A percentile compares a stretch with the other conserved stretches of the same genome.
Evolutionary conservation across 768 basidiomycete genomes (phyloP).

Genomic region (Rhodosporidiobolus odoratus): DNA sequence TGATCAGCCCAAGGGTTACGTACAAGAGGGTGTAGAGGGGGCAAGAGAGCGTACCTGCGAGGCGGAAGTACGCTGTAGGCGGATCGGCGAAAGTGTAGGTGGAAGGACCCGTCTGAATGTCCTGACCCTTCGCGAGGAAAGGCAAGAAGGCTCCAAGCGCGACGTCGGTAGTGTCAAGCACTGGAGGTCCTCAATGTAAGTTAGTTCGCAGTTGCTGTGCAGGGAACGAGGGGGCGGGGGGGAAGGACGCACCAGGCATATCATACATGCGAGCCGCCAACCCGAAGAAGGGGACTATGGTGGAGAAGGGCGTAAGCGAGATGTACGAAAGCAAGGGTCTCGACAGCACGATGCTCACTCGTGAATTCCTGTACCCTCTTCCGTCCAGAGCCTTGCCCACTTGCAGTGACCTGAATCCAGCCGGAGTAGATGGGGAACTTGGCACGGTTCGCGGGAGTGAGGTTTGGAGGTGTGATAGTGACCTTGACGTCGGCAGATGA

Average conservation of each 20-base stretch:
- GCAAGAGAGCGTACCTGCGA: conserved; percentile 36
- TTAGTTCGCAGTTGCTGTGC: background rate
- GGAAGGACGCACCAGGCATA: conserved; percentile 43
- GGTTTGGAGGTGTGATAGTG: conserved; percentile 43
- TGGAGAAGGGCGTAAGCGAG: background rate
- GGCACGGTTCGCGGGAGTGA: conserved; percentile 44
- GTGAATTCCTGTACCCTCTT: background rate
- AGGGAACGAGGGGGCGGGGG: too few species aligned
- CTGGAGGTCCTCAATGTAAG: conserved; percentile 15
- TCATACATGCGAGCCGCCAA: conserved; percentile 51
- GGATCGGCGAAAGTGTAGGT: conserved; percentile 54
- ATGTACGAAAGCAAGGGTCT: background rate
- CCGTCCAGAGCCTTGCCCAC: conserved; percentile 41
- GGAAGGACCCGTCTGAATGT: conserved; percentile 47
- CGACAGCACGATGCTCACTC: background rate
- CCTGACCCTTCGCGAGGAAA: conserved; percentile 49
- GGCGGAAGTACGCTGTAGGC: conserved; percentile 50
- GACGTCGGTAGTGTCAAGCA: conserved; percentile 54
- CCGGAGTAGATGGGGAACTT: conserved; percentile 48
- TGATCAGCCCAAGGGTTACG: background rate
- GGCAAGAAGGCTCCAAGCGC: conserved; percentile 51
- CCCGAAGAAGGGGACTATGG: conserved; percentile 53
- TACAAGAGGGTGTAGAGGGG: background rate
- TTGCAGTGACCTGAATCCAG: conserved; percentile 43
- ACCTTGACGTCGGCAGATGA: conserved; percentile 40